A percentile compares a stretch with the other conserved stretches of the same genome.
Evolutionary conservation across 2,329 filamentous ascomycete genomes (phyloP).

Genomic region (Ramichloridium luteum): DNA sequence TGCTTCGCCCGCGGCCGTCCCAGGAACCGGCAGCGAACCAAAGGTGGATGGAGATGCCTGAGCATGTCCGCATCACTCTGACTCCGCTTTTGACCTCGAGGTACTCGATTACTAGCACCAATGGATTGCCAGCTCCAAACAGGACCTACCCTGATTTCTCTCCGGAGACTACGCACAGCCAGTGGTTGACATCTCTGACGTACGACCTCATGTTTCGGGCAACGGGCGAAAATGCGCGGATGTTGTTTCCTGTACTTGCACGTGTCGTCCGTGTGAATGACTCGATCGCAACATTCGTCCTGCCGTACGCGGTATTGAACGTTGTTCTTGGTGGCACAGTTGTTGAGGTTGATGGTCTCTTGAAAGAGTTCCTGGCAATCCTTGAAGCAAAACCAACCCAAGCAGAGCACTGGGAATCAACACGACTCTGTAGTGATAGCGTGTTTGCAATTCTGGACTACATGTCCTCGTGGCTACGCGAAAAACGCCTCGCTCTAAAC

Average conservation of each 20-base stretch:
- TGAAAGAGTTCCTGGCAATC: constrained; percentile 62
- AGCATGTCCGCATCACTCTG: constrained; percentile 66
- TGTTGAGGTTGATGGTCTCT: constrained; percentile 51
- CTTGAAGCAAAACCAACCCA: constrained; percentile 51
- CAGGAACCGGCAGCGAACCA: constrained; percentile 51
- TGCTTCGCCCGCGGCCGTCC: constrained; percentile 39
- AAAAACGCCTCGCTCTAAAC: constrained; percentile 47
- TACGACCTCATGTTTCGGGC: constrained; percentile 70
- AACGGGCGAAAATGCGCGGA: constrained; percentile 58
- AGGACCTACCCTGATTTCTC: constrained; percentile 64
- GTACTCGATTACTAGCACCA: constrained; percentile 52
- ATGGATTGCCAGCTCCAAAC: constrained; percentile 17
- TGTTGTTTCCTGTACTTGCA: constrained; percentile 70
- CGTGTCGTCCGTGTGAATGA: constrained; percentile 79
- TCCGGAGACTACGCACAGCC: constrained; percentile 53
- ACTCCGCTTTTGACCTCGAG: constrained; percentile 77
- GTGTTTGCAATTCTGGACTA: constrained; percentile 89
- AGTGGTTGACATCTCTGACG: constrained; percentile 72
- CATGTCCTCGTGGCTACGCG: constrained; percentile 76
- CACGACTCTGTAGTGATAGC: constrained; percentile 81
- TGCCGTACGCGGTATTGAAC: constrained; percentile 79
- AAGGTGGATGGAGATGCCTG: constrained; percentile 68
- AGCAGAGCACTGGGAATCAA: constrained; percentile 53
- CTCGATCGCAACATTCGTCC: constrained; percentile 72
- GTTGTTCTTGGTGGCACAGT: constrained; percentile 62